These are phyloP conservation scores for Claviceps sp. DNA, from an alignment of 2,329 filamentous ascomycete species.

Conservation along the genomic window DNA sequence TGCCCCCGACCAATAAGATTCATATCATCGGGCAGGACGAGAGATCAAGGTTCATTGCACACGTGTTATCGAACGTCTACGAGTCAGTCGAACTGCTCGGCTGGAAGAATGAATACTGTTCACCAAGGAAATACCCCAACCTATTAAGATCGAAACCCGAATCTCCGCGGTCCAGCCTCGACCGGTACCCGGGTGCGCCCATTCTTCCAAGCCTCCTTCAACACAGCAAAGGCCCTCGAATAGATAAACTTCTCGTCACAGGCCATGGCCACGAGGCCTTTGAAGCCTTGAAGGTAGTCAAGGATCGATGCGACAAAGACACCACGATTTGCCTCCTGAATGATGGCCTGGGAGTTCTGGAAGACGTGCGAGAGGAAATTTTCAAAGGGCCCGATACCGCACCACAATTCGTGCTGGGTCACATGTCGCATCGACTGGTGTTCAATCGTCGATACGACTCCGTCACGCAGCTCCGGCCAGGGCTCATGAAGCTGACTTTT, in stretches of 20 bases:
- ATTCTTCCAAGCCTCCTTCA: too few relatives aligned
- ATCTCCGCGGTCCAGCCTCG: constrained; percentile 9
- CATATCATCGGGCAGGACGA: constrained; percentile 29
- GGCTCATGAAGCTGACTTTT: constrained; percentile 19
- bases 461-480: constrained; percentile 23
- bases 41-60: constrained; percentile 26
- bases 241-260: constrained; percentile 59
- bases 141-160: constrained; percentile 13
- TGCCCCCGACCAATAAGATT: constrained; percentile 23
- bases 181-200: background rate
- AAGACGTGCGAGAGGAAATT: constrained; percentile 56
- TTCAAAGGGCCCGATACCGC: constrained; percentile 53
- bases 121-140: constrained; percentile 16
- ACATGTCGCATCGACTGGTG: constrained; percentile 35
- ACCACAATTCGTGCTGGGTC: constrained; percentile 65
- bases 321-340: constrained; percentile 67
- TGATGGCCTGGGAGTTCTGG: constrained; percentile 73
- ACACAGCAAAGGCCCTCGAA: constrained; percentile 32
- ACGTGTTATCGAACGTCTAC: constrained; percentile 27
- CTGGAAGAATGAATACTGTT: constrained; percentile 12
- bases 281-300: constrained; percentile 43
- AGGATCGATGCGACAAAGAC: constrained; percentile 50
- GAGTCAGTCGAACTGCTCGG: constrained; percentile 25
- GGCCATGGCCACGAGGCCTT: constrained; percentile 40
- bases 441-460: constrained; percentile 26